phyloP scores from a whole-genome alignment of 73 alveolate species.

The Paramecium primaurelia region DNA sequence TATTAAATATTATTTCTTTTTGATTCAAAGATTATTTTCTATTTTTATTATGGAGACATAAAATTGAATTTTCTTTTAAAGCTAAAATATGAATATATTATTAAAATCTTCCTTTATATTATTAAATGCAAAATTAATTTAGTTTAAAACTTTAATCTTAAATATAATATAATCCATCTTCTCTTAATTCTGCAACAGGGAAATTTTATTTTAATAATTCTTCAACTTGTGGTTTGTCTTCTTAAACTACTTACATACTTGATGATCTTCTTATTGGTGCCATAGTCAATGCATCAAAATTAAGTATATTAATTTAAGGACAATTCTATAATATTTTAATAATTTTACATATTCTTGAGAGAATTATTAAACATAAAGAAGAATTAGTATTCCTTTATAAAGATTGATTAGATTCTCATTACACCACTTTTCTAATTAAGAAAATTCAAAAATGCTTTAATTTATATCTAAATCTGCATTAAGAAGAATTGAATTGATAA shows the following conservation, averaged over 20 bases:
- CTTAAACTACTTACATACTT: neutral
- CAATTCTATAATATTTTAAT: neutral
- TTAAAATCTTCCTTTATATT: neutral
- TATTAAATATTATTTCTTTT: neutral
- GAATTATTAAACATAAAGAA: neutral
- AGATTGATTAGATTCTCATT: neutral
- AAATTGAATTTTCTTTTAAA: neutral
- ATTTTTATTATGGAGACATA: neutral
- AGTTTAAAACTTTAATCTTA: neutral
- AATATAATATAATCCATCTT: neutral
- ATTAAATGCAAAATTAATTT: neutral
- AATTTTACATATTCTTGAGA: neutral
- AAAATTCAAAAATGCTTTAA: neutral
- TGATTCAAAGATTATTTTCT: neutral
- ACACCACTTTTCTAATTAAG: slow-evolving; percentile 6
- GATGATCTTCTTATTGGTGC: neutral
- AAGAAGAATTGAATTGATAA: neutral
- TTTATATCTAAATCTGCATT: neutral
- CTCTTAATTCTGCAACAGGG: neutral
- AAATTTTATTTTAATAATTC: neutral
- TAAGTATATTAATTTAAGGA: neutral
- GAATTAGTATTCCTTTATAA: neutral
- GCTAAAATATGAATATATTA: neutral
- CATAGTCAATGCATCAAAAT: neutral
- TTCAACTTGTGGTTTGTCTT: neutral